Base-by-base conservation (phyloP, 345 rosid species). In the Balakata baccata region DNA sequence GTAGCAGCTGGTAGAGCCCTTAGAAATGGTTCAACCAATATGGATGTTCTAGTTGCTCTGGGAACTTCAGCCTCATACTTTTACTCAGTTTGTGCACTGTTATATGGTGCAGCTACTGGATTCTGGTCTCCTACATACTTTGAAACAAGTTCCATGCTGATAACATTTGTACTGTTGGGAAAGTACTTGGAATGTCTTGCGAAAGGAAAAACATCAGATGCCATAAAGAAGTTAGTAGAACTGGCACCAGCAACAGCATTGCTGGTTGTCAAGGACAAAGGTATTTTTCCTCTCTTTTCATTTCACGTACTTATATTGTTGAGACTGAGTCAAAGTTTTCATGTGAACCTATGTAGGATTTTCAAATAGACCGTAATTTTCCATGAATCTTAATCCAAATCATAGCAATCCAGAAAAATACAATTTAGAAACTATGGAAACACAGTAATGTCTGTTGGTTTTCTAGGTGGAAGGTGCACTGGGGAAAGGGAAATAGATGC, bases 191-290 rank as follows among this genome's bases (percentile, higher is more conserved):
- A 96, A 76, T 82, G 89, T 81, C 94, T 96, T 60, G 99, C 99
- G 43, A 96, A 96, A 82, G 99, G 98, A 34, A 96, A 93, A 85
- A 96, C 99, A 6, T 96, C 97, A 11, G 99, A 93, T 81, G 99
- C 98, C 82, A 93, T 96, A 77, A 96, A 93, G 85, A 96, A 96
- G 84, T 84, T 96, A 22, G 97, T 96, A 62, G 97, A 93, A 63
- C 98, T 96, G 83, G 88, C 95, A 39, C 99, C 99, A 57, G 92
- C 97, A 63, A 91, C 99, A 10, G 99, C 99, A 10, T 77, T 89
- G 79, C 86, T 95, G 78, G 78, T 93, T 43, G 81, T 84, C 59
- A 90, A 88, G 86, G 98, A 92, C 78, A 87, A 93, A 80, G 97
- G 99, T 91, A 64, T 14, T 52, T 43, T 23, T 49, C 49, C 4